A percentile compares a stretch with the other conserved stretches of the same genome.
phyloP scores from a whole-genome alignment of 225 moss, liverwort and hornwort genomes.

The Bryum argenteum region DNA sequence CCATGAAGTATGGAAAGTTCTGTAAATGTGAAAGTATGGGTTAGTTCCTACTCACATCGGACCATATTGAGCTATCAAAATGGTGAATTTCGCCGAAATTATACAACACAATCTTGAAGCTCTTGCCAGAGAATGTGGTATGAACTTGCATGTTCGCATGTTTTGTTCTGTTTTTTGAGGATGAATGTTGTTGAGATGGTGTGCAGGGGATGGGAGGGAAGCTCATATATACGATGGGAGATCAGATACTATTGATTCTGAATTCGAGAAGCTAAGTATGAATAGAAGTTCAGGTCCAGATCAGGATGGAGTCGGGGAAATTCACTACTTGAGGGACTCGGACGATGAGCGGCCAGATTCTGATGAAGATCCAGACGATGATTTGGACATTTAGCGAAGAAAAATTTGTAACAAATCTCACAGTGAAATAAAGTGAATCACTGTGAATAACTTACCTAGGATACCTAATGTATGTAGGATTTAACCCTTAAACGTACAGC shows the following conservation, averaged over 20 bases:
- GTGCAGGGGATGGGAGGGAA: constrained; percentile 81
- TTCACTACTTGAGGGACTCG: constrained; percentile 89
- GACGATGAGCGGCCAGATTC: constrained; percentile 98
- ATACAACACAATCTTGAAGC: too few relatives aligned
- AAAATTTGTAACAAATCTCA: background rate
- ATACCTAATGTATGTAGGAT: too few relatives aligned
- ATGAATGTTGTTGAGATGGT: constrained; percentile 10
- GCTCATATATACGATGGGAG: constrained; percentile 86
- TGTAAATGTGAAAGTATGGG: background rate
- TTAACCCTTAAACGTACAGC: too few relatives aligned
- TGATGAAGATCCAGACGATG: constrained; percentile 99
- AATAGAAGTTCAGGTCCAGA: constrained; percentile 27
- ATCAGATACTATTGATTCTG: constrained; percentile 42
- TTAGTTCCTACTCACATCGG: too few relatives aligned
- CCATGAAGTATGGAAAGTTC: background rate
- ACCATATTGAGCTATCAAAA: too few relatives aligned
- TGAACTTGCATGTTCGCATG: background rate
- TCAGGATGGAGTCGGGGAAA: constrained; percentile 57
- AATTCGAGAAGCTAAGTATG: constrained; percentile 39
- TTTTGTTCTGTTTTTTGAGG: background rate
- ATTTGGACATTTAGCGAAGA: constrained; percentile 75
- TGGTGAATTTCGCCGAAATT: too few relatives aligned
- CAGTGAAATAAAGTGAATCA: too few relatives aligned
- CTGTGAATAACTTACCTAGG: too few relatives aligned
- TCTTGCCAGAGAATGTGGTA: background rate